Conservation (phyloP, 2,329 filamentous ascomycete species). For the Diplocarpon mali region DNA sequence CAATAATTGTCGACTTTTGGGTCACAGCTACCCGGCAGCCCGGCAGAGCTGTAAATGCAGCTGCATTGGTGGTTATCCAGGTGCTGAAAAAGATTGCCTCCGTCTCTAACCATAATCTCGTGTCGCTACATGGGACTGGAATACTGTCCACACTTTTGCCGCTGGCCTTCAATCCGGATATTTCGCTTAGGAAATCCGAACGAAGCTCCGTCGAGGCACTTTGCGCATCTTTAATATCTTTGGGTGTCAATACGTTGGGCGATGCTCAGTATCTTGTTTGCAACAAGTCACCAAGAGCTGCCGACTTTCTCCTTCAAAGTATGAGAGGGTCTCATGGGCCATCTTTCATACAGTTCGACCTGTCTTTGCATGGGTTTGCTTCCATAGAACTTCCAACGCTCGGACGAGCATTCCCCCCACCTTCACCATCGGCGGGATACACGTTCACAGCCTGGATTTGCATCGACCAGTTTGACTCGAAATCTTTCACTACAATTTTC, state of each 20-base stretch:
- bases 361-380: slow-evolving; percentile 77
- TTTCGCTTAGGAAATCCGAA: slow-evolving; percentile 43
- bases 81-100: slow-evolving; percentile 35
- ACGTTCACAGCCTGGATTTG: slow-evolving; percentile 84
- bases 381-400: slow-evolving; percentile 86
- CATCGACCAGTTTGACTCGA: slow-evolving; percentile 74
- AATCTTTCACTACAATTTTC: slow-evolving; percentile 87
- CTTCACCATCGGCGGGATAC: slow-evolving; percentile 66
- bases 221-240: slow-evolving; percentile 56
- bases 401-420: slow-evolving; percentile 73
- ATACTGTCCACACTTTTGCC: slow-evolving; percentile 56
- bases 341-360: slow-evolving; percentile 85
- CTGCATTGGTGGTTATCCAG: slow-evolving; percentile 50
- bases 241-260: slow-evolving; percentile 70
- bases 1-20: slow-evolving; percentile 53
- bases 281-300: slow-evolving; percentile 39
- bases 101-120: slow-evolving; percentile 59
- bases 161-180: slow-evolving; percentile 44
- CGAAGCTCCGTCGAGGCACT: slow-evolving; percentile 50
- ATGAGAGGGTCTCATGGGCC: slow-evolving; percentile 66
- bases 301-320: slow-evolving; percentile 64
- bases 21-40: slow-evolving; percentile 44
- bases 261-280: slow-evolving; percentile 68
- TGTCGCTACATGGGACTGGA: slow-evolving; percentile 60
- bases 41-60: slow-evolving; percentile 35